These are phyloP conservation scores for Tylopilus sp. DNA, from an alignment of 1,284 basidiomycete species.

Conservation along the genomic window DNA sequence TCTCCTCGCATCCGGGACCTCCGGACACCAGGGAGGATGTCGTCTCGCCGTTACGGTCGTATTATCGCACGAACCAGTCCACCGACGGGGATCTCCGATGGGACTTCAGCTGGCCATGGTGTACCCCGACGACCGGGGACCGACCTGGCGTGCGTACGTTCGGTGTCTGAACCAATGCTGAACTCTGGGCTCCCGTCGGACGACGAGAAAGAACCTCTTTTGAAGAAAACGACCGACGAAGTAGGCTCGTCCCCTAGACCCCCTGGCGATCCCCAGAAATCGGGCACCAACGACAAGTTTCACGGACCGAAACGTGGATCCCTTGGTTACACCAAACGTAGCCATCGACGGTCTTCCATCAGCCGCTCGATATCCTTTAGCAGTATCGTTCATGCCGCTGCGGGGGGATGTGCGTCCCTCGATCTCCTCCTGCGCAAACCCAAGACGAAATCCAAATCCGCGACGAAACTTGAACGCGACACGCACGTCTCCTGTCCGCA, in stretches of 20 bases:
- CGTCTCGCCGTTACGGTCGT: slow-evolving; percentile 21
- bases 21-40: slow-evolving; percentile 11
- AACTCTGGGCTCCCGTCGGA: neutral
- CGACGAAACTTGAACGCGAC: neutral
- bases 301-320: neutral
- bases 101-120: neutral
- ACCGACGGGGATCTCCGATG: neutral
- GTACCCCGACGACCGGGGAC: neutral
- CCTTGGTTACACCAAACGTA: neutral
- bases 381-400: slow-evolving; percentile 13
- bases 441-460: slow-evolving; percentile 9
- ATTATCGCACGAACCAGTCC: slow-evolving; percentile 1
- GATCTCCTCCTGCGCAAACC: slow-evolving; percentile 19
- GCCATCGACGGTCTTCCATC: slow-evolving; percentile 17
- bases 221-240: slow-evolving; percentile 14
- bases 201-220: slow-evolving; percentile 7
- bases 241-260: neutral
- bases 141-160: neutral
- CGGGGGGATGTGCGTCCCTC: slow-evolving; percentile 17
- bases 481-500: neutral
- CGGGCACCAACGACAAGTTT: neutral
- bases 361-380: slow-evolving; percentile 17
- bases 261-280: neutral
- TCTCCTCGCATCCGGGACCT: slow-evolving; percentile 20
- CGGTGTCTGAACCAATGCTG: slow-evolving; percentile 15